These are phyloP conservation scores for Cystofilobasidium capitatum DNA, from an alignment of 768 basidiomycete species.

Conservation along the genomic window DNA sequence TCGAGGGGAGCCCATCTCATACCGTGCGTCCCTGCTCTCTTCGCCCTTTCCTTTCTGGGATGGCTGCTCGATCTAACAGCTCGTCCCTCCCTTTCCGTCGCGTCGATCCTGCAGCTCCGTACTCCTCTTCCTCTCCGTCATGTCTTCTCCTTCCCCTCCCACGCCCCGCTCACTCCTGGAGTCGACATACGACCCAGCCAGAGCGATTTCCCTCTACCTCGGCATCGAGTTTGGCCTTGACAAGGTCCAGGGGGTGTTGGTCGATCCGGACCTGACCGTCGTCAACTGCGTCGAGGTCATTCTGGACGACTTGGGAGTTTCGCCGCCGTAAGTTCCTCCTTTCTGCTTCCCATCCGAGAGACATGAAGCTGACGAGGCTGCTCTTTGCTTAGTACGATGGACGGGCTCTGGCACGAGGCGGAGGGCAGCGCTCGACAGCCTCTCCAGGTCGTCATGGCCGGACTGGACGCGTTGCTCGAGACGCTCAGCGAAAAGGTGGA, in stretches of 20 bases:
- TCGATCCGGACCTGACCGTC: constrained; percentile 71
- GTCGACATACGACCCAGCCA: not conserved
- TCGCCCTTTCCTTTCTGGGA: too few species aligned
- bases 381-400: constrained; percentile 72
- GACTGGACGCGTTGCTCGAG: constrained; percentile 53
- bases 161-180: not conserved
- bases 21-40: too few species aligned
- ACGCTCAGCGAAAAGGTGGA: constrained; percentile 53
- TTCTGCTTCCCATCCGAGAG: not conserved
- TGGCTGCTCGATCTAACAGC: too few species aligned
- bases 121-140: not conserved
- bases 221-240: constrained; percentile 78
- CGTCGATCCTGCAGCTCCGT: too few species aligned
- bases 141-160: not conserved
- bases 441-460: constrained; percentile 84
- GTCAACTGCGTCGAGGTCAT: constrained; percentile 73
- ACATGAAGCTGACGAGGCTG: too few species aligned
- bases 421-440: constrained; percentile 81
- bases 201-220: constrained; percentile 46
- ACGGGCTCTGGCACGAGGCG: constrained; percentile 75
- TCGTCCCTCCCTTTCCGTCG: too few species aligned
- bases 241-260: constrained; percentile 69
- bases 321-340: constrained; percentile 60
- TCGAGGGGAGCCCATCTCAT: too few species aligned
- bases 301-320: constrained; percentile 67